Percentiles rank a stretch among this genome's conserved stretches.
These are phyloP conservation scores for Pouteria glomerata DNA, from an alignment of 148 eudicot genomes.

Conservation along the genomic window DNA sequence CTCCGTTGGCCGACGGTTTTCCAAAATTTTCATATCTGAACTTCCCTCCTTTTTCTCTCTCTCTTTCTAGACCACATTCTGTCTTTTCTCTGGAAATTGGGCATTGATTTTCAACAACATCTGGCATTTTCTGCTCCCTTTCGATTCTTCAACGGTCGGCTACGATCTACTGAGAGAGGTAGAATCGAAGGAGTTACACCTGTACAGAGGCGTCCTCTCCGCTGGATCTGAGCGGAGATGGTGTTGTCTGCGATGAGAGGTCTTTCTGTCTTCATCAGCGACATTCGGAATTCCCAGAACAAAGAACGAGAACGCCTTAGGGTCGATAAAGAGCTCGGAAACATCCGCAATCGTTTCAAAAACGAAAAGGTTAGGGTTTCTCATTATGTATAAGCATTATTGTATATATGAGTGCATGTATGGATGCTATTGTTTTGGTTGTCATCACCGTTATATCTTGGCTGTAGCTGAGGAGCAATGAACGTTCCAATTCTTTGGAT, in stretches of 20 bases:
- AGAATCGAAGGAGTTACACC: slow-evolving; percentile 1
- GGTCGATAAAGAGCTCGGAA: slow-evolving; percentile 94
- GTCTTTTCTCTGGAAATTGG: background rate
- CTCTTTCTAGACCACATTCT: background rate
- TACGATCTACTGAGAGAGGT: slow-evolving; percentile 23
- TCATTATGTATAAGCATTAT: background rate
- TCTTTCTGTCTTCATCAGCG: slow-evolving; percentile 88
- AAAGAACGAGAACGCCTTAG: slow-evolving; percentile 90
- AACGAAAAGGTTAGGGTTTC: slow-evolving; percentile 74
- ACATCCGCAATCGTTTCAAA: slow-evolving; percentile 85
- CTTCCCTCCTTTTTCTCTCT: slow-evolving; percentile 9
- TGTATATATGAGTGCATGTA: background rate
- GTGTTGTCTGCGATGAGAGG: slow-evolving; percentile 98
- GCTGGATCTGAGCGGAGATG: slow-evolving; percentile 58
- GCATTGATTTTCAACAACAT: background rate
- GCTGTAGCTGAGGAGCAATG: background rate
- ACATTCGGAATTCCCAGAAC: slow-evolving; percentile 87
- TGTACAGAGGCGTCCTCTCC: slow-evolving; percentile 1
- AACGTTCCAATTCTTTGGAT: background rate
- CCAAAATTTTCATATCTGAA: slow-evolving; percentile 7
- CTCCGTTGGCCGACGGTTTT: slow-evolving; percentile 29
- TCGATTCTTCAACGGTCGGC: background rate
- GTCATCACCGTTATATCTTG: background rate
- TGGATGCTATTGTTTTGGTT: background rate
- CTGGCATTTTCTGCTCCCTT: background rate